Evolutionary conservation across 768 basidiomycete species (phyloP).

Genomic region (Lyophyllum semitale): DNA sequence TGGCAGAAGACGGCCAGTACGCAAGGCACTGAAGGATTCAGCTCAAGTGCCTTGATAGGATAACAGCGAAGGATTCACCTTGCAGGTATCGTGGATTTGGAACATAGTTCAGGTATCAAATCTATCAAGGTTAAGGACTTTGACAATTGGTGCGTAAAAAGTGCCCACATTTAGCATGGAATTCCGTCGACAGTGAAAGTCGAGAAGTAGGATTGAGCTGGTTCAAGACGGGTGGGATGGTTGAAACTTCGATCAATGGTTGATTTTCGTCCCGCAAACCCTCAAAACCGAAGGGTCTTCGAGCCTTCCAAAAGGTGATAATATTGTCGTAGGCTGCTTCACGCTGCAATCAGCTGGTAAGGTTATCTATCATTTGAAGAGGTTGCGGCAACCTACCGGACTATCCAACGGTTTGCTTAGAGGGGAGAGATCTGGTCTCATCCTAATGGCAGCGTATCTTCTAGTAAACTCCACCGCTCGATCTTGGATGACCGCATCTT

Average conservation of each 20-base stretch:
- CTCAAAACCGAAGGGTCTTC: slow-evolving; percentile 63
- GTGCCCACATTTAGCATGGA: slow-evolving; percentile 57
- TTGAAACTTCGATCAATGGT: slow-evolving; percentile 70
- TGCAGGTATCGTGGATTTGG: slow-evolving; percentile 70
- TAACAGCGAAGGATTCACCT: slow-evolving; percentile 44
- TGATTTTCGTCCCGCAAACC: slow-evolving; percentile 64
- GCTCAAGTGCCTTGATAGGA: background rate
- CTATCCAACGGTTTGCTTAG: slow-evolving; percentile 69
- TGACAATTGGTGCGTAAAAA: background rate
- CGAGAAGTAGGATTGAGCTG: slow-evolving; percentile 58
- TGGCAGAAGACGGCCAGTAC: slow-evolving; percentile 71
- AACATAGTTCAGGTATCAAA: slow-evolving; percentile 82
- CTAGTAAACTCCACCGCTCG: slow-evolving; percentile 75
- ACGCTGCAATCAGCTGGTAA: slow-evolving; percentile 40
- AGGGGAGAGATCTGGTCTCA: slow-evolving; percentile 72
- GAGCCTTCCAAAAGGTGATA: slow-evolving; percentile 65
- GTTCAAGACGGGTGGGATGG: slow-evolving; percentile 52
- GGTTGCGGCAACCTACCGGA: slow-evolving; percentile 44
- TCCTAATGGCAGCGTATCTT: slow-evolving; percentile 56
- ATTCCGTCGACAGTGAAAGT: slow-evolving; percentile 37
- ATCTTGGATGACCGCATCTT: slow-evolving; percentile 76
- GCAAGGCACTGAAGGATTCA: slow-evolving; percentile 50
- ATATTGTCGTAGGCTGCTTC: slow-evolving; percentile 63
- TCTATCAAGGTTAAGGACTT: slow-evolving; percentile 45
- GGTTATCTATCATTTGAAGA: background rate